phyloP scores from a whole-genome alignment of 202 grass and related monocot genomes.

The Saccharum hybrid region DNA sequence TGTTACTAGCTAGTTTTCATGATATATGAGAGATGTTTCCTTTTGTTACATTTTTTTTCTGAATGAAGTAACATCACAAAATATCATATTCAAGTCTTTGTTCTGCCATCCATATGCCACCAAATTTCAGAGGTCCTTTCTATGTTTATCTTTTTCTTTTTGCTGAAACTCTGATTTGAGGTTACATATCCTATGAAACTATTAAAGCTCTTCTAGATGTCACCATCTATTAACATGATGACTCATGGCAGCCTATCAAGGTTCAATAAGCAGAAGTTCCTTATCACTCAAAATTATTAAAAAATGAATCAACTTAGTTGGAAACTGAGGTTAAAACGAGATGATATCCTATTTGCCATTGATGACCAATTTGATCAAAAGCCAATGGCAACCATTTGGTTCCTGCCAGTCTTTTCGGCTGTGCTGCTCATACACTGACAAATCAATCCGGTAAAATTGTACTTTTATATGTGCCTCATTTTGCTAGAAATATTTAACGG shows the following conservation, averaged over 20 bases:
- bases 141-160: background rate
- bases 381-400: background rate
- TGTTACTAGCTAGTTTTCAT: constrained; percentile 23
- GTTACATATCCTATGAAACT: background rate
- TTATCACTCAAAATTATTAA: background rate
- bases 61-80: background rate
- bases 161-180: background rate
- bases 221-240: background rate
- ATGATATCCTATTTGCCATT: background rate
- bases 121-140: constrained; percentile 15
- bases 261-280: background rate
- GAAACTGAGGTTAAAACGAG: background rate
- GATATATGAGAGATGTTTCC: background rate
- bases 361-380: constrained; percentile 1
- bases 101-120: background rate
- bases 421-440: background rate
- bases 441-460: constrained; percentile 7
- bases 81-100: background rate
- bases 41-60: background rate
- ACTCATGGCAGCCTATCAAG: constrained; percentile 1
- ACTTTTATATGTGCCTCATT: background rate
- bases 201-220: constrained; percentile 16
- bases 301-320: background rate
- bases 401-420: background rate
- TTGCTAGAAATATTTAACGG: background rate